These are phyloP conservation scores for Penicillium sp. DNA, from an alignment of 2,329 filamentous ascomycete genomes.

Conservation along the genomic window DNA sequence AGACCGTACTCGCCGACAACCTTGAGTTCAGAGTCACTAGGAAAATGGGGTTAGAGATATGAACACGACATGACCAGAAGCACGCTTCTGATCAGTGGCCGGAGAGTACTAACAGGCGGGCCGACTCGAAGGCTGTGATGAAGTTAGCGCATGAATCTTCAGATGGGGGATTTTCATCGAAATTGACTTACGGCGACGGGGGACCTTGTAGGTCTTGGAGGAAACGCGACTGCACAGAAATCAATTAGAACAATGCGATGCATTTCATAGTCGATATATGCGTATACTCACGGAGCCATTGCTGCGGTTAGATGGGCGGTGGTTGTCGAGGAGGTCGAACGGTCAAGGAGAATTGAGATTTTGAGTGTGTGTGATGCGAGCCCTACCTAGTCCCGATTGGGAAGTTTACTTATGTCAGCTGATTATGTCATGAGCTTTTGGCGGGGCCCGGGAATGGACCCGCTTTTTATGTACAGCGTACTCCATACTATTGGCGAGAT, in stretches of 20 bases:
- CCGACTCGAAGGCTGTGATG: constrained; percentile 81
- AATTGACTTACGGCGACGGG: constrained; percentile 66
- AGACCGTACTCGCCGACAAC: constrained; percentile 99
- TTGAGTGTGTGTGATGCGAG: constrained; percentile 5
- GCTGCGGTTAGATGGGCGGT: constrained; percentile 34
- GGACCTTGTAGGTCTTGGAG: constrained; percentile 99
- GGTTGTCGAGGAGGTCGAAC: constrained; percentile 39
- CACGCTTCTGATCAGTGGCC: constrained; percentile 99
- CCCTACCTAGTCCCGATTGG: constrained; percentile 4
- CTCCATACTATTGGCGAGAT: no score
- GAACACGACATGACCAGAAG: constrained; percentile 92
- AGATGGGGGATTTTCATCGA: constrained; percentile 11
- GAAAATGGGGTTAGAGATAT: constrained; percentile 61
- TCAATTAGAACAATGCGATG: constrained; percentile 38
- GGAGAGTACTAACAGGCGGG: constrained; percentile 93
- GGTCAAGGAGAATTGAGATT: constrained; percentile 24
- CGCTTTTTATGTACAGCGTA: not conserved
- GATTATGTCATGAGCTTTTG: not conserved
- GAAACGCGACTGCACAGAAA: constrained; percentile 60
- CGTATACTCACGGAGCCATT: constrained; percentile 44
- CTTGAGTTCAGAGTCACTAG: constrained; percentile 98
- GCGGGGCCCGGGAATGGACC: not conserved
- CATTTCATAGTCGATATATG: constrained; percentile 19
- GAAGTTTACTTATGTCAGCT: not conserved
- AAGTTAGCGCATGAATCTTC: constrained; percentile 37